Evolutionary conservation across 176 grass and related monocot genomes (phyloP), one percentile per base, ranked within the genome.

Genomic region (Oryza rufipogon): DNA sequence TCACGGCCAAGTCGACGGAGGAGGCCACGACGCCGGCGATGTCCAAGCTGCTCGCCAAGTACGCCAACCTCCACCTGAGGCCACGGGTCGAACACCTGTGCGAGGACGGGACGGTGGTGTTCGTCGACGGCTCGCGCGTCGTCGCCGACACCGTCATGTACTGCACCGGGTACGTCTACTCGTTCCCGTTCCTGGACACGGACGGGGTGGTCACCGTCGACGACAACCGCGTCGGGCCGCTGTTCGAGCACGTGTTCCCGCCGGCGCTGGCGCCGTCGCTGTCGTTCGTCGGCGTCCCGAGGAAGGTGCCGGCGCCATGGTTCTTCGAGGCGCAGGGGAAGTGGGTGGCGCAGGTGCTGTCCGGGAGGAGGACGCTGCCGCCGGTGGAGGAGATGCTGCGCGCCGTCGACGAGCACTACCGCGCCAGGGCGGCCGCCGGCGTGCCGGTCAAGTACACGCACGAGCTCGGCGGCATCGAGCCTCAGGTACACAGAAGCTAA

Each of bases 171-270:
- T 92, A 74, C 54, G 6, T 1, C 13, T 84, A 87, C 68, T 77
- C 84, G n/a, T 85, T 85, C 71, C 81, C 89, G 28, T 91, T 91
- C 79, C 81, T 91, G 16, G 85, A 88, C 44, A 84, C 87, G 3
- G 78, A 23, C 2, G 87, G 65, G 0, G 0, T 0, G 17, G 66
- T 92, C 17, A 20, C 63, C 61, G 75, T 89, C 8, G 87, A 89
- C 73, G 87, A 89, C 61, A 61, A 68, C 67, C 41, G 84, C 33
- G 64, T 92, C 0, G 81, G 85, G 15, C 89, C 85, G 74, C 81
- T 91, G 44, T 84, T 66, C 78, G 85, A 91, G 75, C 89, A 90
- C 75, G 82, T 68, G 1, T 89, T 92, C 58, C 81, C 85, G 51
- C 77, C 89, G 36, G 64, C 70, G 9, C 80, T 87, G 11, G 74